Conservation (phyloP, 2,329 filamentous ascomycete genomes). For the Sordariomycetes sp. region DNA sequence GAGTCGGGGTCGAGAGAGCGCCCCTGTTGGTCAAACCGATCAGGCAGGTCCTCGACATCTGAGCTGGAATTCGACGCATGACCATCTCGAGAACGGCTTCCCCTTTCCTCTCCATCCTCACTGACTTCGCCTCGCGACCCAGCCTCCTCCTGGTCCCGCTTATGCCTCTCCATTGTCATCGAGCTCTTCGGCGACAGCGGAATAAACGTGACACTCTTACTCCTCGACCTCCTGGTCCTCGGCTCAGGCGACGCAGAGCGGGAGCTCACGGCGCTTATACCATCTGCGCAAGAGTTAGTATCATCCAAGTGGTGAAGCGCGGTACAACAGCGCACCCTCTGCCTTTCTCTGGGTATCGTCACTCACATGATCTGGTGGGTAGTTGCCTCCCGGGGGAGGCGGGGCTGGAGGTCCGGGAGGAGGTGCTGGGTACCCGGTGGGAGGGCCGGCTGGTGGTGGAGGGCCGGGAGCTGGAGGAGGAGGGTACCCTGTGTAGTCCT, state of each 20-base stretch:
- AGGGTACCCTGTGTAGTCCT: slow-evolving; percentile 30
- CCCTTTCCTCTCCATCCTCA: slow-evolving; percentile 2
- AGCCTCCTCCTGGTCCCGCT: slow-evolving; percentile 20
- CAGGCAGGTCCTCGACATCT: slow-evolving; percentile 33
- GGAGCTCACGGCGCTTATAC: too few species aligned
- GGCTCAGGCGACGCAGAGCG: too few species aligned
- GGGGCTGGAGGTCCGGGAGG: slow-evolving; percentile 19
- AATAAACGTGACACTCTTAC: slow-evolving; percentile 36
- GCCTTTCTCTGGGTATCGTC: slow-evolving; percentile 21
- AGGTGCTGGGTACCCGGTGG: slow-evolving; percentile 16
- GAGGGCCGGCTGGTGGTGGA: slow-evolving; percentile 13
- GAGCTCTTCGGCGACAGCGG: slow-evolving; percentile 41
- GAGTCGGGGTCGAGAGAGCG: slow-evolving; percentile 29
- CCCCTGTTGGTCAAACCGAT: slow-evolving; percentile 36
- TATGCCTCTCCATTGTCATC: slow-evolving; percentile 32
- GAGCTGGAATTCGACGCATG: background rate
- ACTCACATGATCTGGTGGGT: slow-evolving; percentile 35
- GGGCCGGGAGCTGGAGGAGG: slow-evolving; percentile 17
- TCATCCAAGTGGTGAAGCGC: too few species aligned
- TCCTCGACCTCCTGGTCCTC: background rate
- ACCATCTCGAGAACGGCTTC: too few species aligned
- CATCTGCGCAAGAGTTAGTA: slow-evolving; percentile 18
- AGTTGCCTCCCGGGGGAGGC: slow-evolving; percentile 17
- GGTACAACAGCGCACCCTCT: slow-evolving; percentile 27
- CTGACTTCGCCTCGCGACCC: too few species aligned